phyloP scores from a whole-genome alignment of 164 flowering plant species.

The Amborella trichopoda region DNA sequence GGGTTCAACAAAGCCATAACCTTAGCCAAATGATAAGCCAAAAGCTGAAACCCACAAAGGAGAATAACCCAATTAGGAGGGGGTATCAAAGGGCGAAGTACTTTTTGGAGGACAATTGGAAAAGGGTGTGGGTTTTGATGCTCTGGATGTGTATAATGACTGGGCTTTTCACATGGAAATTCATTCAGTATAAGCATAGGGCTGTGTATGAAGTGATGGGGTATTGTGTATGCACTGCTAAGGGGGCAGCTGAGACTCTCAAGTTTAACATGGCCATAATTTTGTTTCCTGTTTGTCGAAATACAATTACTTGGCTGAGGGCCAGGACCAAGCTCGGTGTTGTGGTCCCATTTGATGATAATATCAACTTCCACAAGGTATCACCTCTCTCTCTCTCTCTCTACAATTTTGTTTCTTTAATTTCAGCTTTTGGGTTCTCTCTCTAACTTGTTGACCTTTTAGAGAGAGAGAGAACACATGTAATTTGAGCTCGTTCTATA shows the following conservation, averaged over 20 bases:
- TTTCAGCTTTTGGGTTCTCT: not conserved
- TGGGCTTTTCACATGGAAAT: constrained; percentile 39
- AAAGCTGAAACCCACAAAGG: constrained; percentile 21
- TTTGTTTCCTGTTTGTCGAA: constrained; percentile 55
- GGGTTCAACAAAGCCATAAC: constrained; percentile 10
- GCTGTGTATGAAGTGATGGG: constrained; percentile 45
- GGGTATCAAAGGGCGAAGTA: constrained; percentile 24
- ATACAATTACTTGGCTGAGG: constrained; percentile 62
- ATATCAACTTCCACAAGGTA: constrained; percentile 54
- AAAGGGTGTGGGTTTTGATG: constrained; percentile 35
- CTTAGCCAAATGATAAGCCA: constrained; percentile 27
- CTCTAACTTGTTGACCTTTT: no score
- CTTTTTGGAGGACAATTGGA: constrained; percentile 41
- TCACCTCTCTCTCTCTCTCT: not conserved
- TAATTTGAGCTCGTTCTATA: no score
- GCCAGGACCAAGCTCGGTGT: constrained; percentile 44
- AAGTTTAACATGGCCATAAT: constrained; percentile 67
- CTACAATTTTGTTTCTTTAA: not conserved
- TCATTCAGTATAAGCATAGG: constrained; percentile 24
- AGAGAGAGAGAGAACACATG: not conserved
- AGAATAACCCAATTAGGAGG: constrained; percentile 22
- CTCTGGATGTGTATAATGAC: constrained; percentile 28
- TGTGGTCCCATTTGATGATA: constrained; percentile 47
- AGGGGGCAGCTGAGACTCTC: constrained; percentile 53
- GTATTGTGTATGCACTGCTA: constrained; percentile 43